phyloP scores from a whole-genome alignment of 768 basidiomycete genomes.

The Trametes cinnabarina region DNA sequence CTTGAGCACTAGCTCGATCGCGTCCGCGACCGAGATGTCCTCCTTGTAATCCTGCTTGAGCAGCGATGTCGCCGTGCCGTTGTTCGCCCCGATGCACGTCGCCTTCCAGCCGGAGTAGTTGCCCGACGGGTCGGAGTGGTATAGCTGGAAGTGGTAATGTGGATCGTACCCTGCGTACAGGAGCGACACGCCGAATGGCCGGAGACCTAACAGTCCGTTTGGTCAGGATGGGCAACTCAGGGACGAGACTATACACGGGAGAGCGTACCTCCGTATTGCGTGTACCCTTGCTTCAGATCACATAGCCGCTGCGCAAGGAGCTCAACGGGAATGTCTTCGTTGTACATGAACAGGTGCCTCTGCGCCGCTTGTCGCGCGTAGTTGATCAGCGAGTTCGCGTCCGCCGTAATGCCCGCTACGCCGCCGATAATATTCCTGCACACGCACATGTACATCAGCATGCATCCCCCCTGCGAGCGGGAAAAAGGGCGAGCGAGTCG shows the following conservation, averaged over 20 bases:
- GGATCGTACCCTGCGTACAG: slow-evolving; percentile 97
- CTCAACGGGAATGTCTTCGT: slow-evolving; percentile 98
- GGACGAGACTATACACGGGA: too few species aligned
- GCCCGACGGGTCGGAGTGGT: slow-evolving; percentile 97
- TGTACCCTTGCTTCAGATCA: slow-evolving; percentile 98
- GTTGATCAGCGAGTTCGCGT: slow-evolving; percentile 96
- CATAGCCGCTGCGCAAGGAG: slow-evolving; percentile 90
- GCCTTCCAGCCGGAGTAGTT: slow-evolving; percentile 99
- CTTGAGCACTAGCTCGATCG: slow-evolving; percentile 85
- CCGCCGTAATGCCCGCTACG: slow-evolving; percentile 93
- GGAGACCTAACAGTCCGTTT: too few species aligned
- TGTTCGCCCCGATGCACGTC: slow-evolving; percentile 98
- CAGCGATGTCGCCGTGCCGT: slow-evolving; percentile 90
- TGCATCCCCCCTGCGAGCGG: too few species aligned
- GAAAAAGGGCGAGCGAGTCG: slow-evolving; percentile 23
- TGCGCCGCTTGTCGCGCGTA: slow-evolving; percentile 91
- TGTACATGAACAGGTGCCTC: slow-evolving; percentile 82
- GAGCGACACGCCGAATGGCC: slow-evolving; percentile 96
- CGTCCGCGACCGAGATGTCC: slow-evolving; percentile 86
- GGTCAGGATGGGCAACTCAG: neutral
- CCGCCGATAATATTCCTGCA: slow-evolving; percentile 90
- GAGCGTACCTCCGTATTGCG: slow-evolving; percentile 84
- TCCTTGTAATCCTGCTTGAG: slow-evolving; percentile 99
- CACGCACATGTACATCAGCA: neutral
- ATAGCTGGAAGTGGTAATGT: slow-evolving; percentile 94